Evolutionary conservation across 371 early-diverging fungal species (phyloP), one percentile per base, ranked within the genome.

Genomic region (Actinomucor elegans): DNA sequence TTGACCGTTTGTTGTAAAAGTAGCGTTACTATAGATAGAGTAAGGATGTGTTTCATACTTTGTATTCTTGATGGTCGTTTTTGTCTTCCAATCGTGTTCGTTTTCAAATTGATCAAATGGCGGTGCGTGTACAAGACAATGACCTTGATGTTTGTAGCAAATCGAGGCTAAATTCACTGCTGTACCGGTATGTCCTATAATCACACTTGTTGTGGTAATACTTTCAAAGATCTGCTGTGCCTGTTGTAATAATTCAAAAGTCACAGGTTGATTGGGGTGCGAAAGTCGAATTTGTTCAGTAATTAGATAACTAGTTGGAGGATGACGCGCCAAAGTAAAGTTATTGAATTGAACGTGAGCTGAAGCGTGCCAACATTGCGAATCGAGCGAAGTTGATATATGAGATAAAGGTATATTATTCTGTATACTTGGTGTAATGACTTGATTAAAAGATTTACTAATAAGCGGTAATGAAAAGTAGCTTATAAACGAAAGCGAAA

Each of bases 101-200:
- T 46, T 35, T 36, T 23, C n/a, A 37, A 85, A 63, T 6, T 17
- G 12, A 1, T 26, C 14, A 48, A 43, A 34, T 17, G 66, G 61
- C 5, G 84, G 82, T 4, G 82, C 76, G 47, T 85, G 84, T 5
- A 84, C 55, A 6, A 83, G 57, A 42, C 85, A 85, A 14, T 55
- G 48, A 14, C 67, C 63, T 33, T 64, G 54, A 27, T 62, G 55
- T 32, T 58, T 54, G 23, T 52, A 55, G 44, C 67, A 67, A 10
- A 66, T 64, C 12, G 58, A 53, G 4, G 60, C 38, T 27, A 67
- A 34, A 2, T 59, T 61, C 4, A 59, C 58, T 15, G 64, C 54
- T 6, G 43, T n/a, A 4, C 27, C 4, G 2, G 21, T 29, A 35
- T 70, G 49, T 21, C 54, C 47, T 3, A 64, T 7, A n/a, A 50